phyloP scores from a whole-genome alignment of 805 yeast species.

The Metschnikowia bowlesiae region DNA sequence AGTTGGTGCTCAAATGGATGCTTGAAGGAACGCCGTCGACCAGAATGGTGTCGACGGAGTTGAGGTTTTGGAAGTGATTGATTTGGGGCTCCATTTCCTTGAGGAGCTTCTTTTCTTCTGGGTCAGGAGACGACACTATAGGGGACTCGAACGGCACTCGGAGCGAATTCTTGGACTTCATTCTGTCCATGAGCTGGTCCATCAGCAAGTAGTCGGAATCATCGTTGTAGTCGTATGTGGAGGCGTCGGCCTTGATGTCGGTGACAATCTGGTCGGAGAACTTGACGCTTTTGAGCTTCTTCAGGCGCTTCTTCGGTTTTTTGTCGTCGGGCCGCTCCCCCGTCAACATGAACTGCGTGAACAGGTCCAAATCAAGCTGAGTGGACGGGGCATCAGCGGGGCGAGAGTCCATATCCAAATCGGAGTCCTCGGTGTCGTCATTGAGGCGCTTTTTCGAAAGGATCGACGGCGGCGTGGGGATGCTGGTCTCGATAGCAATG shows the following conservation, averaged over 20 bases:
- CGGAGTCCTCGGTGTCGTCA: conserved; percentile 36
- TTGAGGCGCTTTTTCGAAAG: conserved; percentile 54
- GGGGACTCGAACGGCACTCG: conserved; percentile 9
- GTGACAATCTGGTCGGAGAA: conserved; percentile 65
- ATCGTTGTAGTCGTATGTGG: conserved; percentile 17
- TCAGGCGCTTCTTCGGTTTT: conserved; percentile 37
- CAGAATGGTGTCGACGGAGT: conserved; percentile 69
- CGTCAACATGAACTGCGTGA: conserved; percentile 77
- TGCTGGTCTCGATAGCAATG: conserved; percentile 53
- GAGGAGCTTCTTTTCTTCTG: conserved; percentile 66
- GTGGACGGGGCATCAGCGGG: conserved; percentile 7
- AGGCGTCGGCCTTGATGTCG: conserved; percentile 28
- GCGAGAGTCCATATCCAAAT: conserved; percentile 10
- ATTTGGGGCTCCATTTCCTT: conserved; percentile 73
- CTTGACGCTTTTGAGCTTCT: conserved; percentile 57
- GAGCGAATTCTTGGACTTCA: conserved; percentile 22
- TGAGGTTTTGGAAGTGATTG: conserved; percentile 64
- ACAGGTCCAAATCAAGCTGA: conserved; percentile 76
- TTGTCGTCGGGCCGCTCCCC: conserved; percentile 63
- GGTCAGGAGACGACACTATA: conserved; percentile 30
- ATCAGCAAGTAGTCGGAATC: conserved; percentile 58
- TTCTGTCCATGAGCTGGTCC: conserved; percentile 60
- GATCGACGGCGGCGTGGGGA: conserved; percentile 79
- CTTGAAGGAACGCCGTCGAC: conserved; percentile 65
- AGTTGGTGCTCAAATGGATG: conserved; percentile 33